Evolutionary conservation across 306 rosid genomes (phyloP).

Genomic region (Myrica gale): DNA sequence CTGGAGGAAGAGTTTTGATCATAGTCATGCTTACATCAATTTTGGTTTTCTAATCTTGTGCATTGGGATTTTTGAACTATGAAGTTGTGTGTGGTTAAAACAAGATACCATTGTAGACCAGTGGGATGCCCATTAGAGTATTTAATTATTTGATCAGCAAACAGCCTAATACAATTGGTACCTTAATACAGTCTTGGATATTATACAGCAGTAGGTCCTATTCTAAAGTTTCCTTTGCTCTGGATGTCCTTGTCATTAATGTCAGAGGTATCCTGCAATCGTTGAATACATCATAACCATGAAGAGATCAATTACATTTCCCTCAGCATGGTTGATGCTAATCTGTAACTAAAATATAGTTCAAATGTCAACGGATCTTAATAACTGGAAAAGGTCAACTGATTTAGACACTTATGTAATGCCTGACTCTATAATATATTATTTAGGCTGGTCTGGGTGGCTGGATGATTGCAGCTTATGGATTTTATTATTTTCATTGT

Average conservation of each 20-base stretch:
- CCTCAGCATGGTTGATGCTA: background rate
- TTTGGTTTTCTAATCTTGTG: background rate
- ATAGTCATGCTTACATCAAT: background rate
- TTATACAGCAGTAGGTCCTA: background rate
- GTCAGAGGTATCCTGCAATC: background rate
- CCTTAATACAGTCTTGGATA: background rate
- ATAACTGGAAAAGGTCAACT: conserved; percentile 20
- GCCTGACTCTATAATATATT: conserved; percentile 5
- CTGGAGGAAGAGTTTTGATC: background rate
- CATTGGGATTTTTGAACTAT: background rate
- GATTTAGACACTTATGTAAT: conserved; percentile 16
- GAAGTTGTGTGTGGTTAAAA: background rate
- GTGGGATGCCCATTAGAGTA: background rate
- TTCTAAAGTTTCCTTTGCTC: background rate
- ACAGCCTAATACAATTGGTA: background rate
- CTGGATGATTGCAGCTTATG: conserved; percentile 22
- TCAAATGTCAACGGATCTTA: conserved; percentile 4
- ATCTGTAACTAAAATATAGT: background rate
- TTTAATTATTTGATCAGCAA: background rate
- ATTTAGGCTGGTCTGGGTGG: background rate
- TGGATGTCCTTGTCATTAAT: background rate
- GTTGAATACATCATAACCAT: background rate
- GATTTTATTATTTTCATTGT: conserved; percentile 8
- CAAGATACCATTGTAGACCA: background rate
- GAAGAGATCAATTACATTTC: background rate